Base-by-base conservation (phyloP, 2,329 filamentous ascomycete species). In the Pseudogymnoascus sp. region DNA sequence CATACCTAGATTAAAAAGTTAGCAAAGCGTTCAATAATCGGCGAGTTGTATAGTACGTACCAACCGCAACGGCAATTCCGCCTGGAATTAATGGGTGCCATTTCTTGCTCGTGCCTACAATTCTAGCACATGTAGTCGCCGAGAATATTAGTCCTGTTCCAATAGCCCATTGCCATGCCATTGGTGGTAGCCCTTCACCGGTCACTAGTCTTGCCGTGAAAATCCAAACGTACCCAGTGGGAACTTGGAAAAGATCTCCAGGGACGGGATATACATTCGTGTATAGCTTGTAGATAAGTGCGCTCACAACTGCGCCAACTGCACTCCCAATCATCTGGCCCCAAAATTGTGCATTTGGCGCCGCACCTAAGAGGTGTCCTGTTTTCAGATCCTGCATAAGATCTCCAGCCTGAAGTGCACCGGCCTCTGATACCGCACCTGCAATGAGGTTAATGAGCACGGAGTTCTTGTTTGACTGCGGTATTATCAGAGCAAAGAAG, bases 381-480 rank as follows among this genome's bases (percentile, higher is more conserved):
- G 94, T 97, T 74, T 99, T 99, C 31, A 99, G 82, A 72, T 99
- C 94, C 72, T 99, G 94, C 83, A 99, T 90, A 61, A 99, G 84
- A 73, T 99, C 94, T 7, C 94, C 94, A 2, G 94, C 93, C 77
- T 99, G 94, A 4, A 97, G 79, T 3, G 94, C 94, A 4, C 94
- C 89, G 3, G 87, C 85, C 73, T 92, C 89, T 9, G 85, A 88
- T 31, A 99, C 87, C 0, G 94, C 94, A 7, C 94, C 94, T 0
- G 93, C 94, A 5, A 99, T 85, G 1, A 99, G 83, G 71, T 99
- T 99, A 71, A 97, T 96, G 61, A 96, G 81, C n/a, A 99, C 87
- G 10, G 91, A 90, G 40, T 92, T 92, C 68, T 88, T 88, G 69
- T 90, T 85, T 0, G 85, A 84, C 61, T 88, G 79, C 0, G 94